Evolutionary conservation across 2,329 filamentous ascomycete species (phyloP).

Genomic region (Botrytis paeoniae): DNA sequence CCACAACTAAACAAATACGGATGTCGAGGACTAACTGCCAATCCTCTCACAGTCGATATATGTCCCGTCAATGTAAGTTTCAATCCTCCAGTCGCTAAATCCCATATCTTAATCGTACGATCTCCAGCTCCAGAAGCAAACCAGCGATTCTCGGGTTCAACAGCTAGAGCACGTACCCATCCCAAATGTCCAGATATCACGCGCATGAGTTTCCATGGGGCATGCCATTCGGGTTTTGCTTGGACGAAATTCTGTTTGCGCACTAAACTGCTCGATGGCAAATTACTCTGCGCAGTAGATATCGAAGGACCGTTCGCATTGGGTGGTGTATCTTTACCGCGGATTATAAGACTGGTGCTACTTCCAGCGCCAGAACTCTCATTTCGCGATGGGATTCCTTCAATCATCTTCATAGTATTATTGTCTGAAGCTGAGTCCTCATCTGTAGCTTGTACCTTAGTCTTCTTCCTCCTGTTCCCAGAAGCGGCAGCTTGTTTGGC

Average conservation of each 20-base stretch:
- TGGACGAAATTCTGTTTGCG: constrained; percentile 59
- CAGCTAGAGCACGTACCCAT: constrained; percentile 85
- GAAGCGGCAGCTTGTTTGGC: constrained; percentile 71
- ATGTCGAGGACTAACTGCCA: constrained; percentile 89
- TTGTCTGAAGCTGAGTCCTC: constrained; percentile 35
- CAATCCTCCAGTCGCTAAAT: constrained; percentile 82
- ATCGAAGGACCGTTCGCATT: constrained; percentile 51
- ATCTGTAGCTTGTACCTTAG: constrained; percentile 48
- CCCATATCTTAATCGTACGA: constrained; percentile 98
- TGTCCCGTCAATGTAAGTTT: constrained; percentile 87
- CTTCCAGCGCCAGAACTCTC: constrained; percentile 28
- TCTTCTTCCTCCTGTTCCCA: constrained; percentile 58
- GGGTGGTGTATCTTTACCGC: constrained; percentile 47
- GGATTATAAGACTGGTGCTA: constrained; percentile 57
- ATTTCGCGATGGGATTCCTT: constrained; percentile 51
- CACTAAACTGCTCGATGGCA: constrained; percentile 54
- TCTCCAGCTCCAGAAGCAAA: constrained; percentile 95
- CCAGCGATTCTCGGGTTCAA: constrained; percentile 96
- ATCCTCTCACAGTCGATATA: constrained; percentile 86
- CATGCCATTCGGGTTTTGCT: constrained; percentile 88
- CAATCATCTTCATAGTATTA: constrained; percentile 64
- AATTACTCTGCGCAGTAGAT: constrained; percentile 46
- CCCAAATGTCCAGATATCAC: constrained; percentile 96
- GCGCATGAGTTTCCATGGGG: constrained; percentile 97
- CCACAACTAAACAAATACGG: constrained; percentile 97